Base-by-base conservation (phyloP, 306 rosid genomes). In the Myrica gale region DNA sequence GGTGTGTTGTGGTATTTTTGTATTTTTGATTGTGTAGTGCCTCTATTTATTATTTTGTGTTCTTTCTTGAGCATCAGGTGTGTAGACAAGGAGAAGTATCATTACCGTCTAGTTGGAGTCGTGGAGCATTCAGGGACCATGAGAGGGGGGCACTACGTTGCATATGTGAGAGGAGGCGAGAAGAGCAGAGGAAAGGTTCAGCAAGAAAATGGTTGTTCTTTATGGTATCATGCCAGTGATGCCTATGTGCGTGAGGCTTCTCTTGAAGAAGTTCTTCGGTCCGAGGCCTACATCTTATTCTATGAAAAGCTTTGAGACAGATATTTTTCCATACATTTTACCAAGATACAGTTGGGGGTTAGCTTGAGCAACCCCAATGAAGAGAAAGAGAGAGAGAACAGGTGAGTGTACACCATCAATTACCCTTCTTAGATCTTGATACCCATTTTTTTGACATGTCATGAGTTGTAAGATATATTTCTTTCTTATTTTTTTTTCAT, bases 131-230 rank as follows among this genome's bases (percentile, higher is more conserved):
- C 51, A 0, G 99, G 99, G 50, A 88, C 89, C 43, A 92, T 92
- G 97, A 85, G 93, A 85, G 91, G 92, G 57, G 99, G 99, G 78
- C 99, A 96, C 78, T 96, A 96, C 84, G 83, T 92, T 76, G 93
- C 98, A 20, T 92, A 88, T 72, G 93, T 96, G 74, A 90, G 91
- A 87, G 98, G 97, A 26, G 85, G 87, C 3, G 85, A 74, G 75
- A 81, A 82, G 83, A 88, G 82, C 74, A 74, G 72, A 74, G 91
- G 85, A 72, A 87, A 88, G 48, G 80, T 55, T 48, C 90, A 79
- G 79, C 75, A 73, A 48, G 87, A 77, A 72, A 74, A 57, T 53
- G 83, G 48, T 57, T 67, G 80, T 58, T 86, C 80, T 57, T 70
- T 78, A 45, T 95, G 99, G 99, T 96, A 88, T 88, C 87, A 92